Base-by-base conservation (phyloP, 352 stramenopile species). In the Phytophthora capsici region DNA sequence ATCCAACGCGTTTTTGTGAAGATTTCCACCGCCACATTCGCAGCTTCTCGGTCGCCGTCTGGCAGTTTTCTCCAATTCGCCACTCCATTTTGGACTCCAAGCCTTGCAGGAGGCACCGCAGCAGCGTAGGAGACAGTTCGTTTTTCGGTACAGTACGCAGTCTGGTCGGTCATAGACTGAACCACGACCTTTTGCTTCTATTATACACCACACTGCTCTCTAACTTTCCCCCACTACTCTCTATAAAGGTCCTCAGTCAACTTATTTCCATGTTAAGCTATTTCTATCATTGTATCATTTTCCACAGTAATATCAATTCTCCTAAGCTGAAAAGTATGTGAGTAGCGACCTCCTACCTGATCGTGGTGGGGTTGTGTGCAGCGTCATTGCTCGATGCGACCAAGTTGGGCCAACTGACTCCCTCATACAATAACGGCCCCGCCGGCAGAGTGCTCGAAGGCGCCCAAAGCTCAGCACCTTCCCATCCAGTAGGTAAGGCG, bases 121-220 rank as follows among this genome's bases (percentile, higher is more conserved):
- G n/a, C 20, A 28, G 53, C 40, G 41, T 28, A 66, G 55, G 55
- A 66, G 47, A 70, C 62, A 70, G 62, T 66, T 70, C 62, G 30
- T 50, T 64, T 50, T 64, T 53, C 45, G 12, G 38, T 64, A 52
- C 46, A 36, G 49, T 51, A 54, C 40, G 44, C 40, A 36, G 49
- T 59, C 58, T 66, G 30, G 58, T 60, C 25, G 20, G 16, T 20
- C 44, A 68, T 53, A 63, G 48, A 56, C 43, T 38, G 44, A 56
- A 46, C 57, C 20, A 41, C 44, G 25, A 56, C 25, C n/a, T 63
- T 25, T 68, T 68, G 32, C 41, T 68, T 56, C 54, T 44, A 64
- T 26, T 64, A 64, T 64, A 25, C 17, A 4, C 32, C 23, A 19
- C 17, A 30, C 17, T 7, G 45, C 25, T 13, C 47, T 41, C 23